phyloP scores from a whole-genome alignment of 2,329 filamentous ascomycete species.

The Madurella mycetomatis region DNA sequence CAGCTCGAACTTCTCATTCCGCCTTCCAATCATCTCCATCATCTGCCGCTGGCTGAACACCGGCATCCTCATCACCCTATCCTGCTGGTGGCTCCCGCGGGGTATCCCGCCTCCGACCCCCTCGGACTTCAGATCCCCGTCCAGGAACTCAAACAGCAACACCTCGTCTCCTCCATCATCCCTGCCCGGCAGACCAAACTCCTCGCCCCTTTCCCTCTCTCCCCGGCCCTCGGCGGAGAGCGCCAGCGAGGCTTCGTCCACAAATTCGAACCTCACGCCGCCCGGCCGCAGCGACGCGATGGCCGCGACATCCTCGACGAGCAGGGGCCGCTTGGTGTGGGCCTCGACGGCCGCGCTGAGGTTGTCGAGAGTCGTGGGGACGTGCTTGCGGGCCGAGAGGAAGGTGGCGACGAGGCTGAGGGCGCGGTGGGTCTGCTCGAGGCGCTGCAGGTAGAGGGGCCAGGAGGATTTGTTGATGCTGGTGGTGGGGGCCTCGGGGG shows the following conservation, averaged over 20 bases:
- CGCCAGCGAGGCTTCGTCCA: slow-evolving; percentile 19
- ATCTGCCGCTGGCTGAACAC: slow-evolving; percentile 92
- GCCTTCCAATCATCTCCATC: slow-evolving; percentile 80
- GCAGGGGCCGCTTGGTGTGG: slow-evolving; percentile 68
- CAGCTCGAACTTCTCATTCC: slow-evolving; percentile 76
- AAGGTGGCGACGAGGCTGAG: slow-evolving; percentile 94
- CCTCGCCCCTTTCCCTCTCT: slow-evolving; percentile 1
- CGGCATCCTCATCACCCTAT: slow-evolving; percentile 66
- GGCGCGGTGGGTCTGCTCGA: slow-evolving; percentile 75
- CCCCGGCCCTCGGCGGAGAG: slow-evolving; percentile 6
- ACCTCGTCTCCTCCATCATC: slow-evolving; percentile 54
- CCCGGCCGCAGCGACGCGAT: slow-evolving; percentile 47
- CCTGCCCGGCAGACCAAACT: not conserved
- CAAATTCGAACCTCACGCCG: slow-evolving; percentile 25
- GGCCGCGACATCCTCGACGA: slow-evolving; percentile 46
- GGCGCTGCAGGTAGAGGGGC: slow-evolving; percentile 67
- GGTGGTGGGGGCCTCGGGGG: slow-evolving; percentile 8
- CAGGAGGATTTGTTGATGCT: slow-evolving; percentile 44
- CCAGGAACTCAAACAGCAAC: slow-evolving; percentile 85
- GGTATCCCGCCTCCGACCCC: slow-evolving; percentile 75
- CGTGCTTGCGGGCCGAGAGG: slow-evolving; percentile 85
- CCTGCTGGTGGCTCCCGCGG: slow-evolving; percentile 63
- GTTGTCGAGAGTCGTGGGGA: slow-evolving; percentile 87
- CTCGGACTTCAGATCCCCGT: slow-evolving; percentile 83
- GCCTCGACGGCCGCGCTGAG: slow-evolving; percentile 80